Conservation (phyloP, 176 grass and related monocot species). For the Themeda triandra region DNA sequence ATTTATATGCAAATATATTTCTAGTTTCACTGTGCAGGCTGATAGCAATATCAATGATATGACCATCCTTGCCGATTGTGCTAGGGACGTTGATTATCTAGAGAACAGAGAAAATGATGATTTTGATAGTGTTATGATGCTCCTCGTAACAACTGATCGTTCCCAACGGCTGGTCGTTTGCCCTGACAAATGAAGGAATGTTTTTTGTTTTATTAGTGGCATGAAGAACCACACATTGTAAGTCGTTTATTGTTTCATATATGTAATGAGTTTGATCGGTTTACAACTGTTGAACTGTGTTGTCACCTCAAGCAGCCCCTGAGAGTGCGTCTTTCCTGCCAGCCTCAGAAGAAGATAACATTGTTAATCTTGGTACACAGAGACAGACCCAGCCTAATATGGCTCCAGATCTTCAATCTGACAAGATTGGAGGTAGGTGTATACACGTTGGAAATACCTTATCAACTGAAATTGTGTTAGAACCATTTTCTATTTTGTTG, state of each 20-base stretch:
- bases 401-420: too few species aligned
- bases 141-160: constrained; percentile 37
- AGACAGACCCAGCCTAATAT: too few species aligned
- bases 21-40: constrained; percentile 75
- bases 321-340: too few species aligned
- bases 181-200: constrained; percentile 70
- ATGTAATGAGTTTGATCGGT: not conserved
- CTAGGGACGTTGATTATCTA: constrained; percentile 66
- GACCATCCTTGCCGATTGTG: constrained; percentile 69
- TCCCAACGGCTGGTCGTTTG: constrained; percentile 65
- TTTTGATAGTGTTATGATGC: constrained; percentile 77
- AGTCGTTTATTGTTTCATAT: constrained; percentile 9
- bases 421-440: too few species aligned
- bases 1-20: constrained; percentile 25
- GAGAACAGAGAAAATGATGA: constrained; percentile 63
- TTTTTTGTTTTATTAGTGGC: constrained; percentile 72
- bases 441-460: too few species aligned
- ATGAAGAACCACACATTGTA: constrained; percentile 82
- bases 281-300: not conserved
- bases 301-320: not conserved
- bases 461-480: too few species aligned
- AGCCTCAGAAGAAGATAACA: too few species aligned
- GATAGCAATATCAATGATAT: constrained; percentile 80
- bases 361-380: too few species aligned
- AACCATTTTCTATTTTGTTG: too few species aligned